A percentile compares a stretch with the other conserved stretches of the same genome.
Conservation (phyloP, 306 rosid species). For the Macrotyloma uniflorum region DNA sequence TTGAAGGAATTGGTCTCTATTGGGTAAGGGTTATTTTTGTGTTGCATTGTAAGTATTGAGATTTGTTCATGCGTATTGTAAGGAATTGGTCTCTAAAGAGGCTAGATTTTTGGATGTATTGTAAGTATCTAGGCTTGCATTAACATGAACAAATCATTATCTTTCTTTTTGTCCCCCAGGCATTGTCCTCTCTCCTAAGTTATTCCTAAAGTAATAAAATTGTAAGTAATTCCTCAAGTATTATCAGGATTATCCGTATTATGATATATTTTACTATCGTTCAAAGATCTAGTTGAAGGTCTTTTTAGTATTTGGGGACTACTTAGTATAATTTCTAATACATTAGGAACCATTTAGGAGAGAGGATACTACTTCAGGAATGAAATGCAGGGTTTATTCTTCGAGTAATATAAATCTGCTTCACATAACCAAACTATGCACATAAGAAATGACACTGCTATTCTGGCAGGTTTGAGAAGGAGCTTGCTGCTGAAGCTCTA, state of each 20-base stretch:
- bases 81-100: too few relatives aligned
- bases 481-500: slow-evolving; percentile 91
- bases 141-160: not conserved
- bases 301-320: not conserved
- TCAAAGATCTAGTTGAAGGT: not conserved
- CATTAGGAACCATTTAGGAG: not conserved
- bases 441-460: slow-evolving; percentile 24
- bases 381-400: not conserved
- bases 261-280: not conserved
- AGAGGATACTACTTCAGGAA: not conserved
- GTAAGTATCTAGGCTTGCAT: not conserved
- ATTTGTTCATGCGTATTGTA: not conserved
- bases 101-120: too few relatives aligned
- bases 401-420: slow-evolving; percentile 1
- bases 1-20: slow-evolving; percentile 71
- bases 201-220: not conserved
- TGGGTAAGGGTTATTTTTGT: slow-evolving; percentile 57
- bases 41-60: slow-evolving; percentile 1
- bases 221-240: not conserved
- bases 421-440: not conserved
- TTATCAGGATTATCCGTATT: not conserved
- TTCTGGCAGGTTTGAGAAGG: slow-evolving; percentile 69
- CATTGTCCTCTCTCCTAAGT: not conserved
- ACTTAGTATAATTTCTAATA: not conserved
- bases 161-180: not conserved